These are phyloP conservation scores for Mucor irregularis DNA, from an alignment of 371 early-diverging fungal genomes.

Conservation along the genomic window DNA sequence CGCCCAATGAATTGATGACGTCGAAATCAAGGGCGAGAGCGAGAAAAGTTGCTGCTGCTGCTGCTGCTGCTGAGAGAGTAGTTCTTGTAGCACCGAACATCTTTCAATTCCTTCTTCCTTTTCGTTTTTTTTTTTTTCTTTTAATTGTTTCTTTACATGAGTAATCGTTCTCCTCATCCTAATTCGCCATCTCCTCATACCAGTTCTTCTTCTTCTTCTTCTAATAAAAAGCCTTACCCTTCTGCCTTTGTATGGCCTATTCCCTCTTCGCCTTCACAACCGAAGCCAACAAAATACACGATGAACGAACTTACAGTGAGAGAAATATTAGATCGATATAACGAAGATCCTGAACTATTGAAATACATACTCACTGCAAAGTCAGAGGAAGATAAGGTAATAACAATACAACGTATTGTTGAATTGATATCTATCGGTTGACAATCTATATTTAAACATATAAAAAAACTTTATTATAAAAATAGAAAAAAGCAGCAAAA, in stretches of 20 bases:
- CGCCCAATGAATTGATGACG: too few species aligned
- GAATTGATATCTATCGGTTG: neutral
- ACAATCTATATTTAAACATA: too few species aligned
- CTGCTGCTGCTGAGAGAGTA: too few species aligned
- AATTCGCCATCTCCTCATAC: conserved; percentile 18
- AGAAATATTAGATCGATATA: conserved; percentile 42
- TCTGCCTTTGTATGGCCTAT: conserved; percentile 46
- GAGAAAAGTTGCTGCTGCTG: too few species aligned
- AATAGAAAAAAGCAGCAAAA: conserved; percentile 43
- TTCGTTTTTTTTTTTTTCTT: neutral
- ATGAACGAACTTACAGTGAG: conserved; percentile 34
- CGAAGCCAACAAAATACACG: neutral
- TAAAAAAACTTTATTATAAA: neutral
- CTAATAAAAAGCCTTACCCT: conserved; percentile 10
- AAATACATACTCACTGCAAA: conserved; percentile 44
- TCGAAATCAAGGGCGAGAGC: too few species aligned
- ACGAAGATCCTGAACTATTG: conserved; percentile 39
- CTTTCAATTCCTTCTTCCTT: neutral
- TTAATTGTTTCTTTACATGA: conserved; percentile 1
- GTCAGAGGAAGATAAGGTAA: conserved; percentile 56
- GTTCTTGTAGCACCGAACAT: too few species aligned
- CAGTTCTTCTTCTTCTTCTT: conserved; percentile 15
- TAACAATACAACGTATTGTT: neutral
- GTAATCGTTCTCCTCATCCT: conserved; percentile 20
- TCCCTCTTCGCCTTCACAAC: conserved; percentile 22